Conservation (phyloP, 1,139 yeast genomes). For the Hyphopichia fennica region DNA sequence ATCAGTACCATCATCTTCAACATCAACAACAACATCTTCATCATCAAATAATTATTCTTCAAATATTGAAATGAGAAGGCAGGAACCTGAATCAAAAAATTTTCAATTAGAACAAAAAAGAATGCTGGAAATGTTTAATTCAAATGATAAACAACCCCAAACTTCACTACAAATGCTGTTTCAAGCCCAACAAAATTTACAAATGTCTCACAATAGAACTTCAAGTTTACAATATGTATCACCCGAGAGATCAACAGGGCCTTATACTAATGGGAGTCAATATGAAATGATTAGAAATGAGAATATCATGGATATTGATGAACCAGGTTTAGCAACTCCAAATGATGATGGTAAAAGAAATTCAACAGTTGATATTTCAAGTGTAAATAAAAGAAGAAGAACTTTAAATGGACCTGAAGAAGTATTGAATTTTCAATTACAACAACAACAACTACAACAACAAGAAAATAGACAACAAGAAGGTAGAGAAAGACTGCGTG, state of each 20-base stretch:
- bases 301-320: constrained; percentile 3
- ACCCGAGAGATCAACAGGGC: not conserved
- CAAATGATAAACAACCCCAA: not conserved
- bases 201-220: not conserved
- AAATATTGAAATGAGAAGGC: not conserved
- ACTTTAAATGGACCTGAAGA: constrained; percentile 37
- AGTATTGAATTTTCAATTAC: constrained; percentile 9
- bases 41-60: not conserved
- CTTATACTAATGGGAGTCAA: not conserved
- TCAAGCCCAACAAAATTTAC: constrained; percentile 1
- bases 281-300: constrained; percentile 1
- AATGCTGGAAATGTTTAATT: not conserved
- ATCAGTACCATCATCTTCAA: no score
- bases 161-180: constrained; percentile 1
- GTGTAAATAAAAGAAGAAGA: constrained; percentile 29
- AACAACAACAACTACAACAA: constrained; percentile 1
- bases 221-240: not conserved
- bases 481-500: no score
- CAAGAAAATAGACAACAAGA: constrained; percentile 1
- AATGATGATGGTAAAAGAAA: constrained; percentile 11
- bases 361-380: constrained; percentile 11
- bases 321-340: not conserved
- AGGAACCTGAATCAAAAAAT: not conserved
- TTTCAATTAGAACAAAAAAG: not conserved
- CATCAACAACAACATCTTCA: not conserved